A percentile compares a stretch with the other conserved stretches of the same genome.
Evolutionary conservation across 257 asterid genomes (phyloP).

Genomic region (Datura wrightii): DNA sequence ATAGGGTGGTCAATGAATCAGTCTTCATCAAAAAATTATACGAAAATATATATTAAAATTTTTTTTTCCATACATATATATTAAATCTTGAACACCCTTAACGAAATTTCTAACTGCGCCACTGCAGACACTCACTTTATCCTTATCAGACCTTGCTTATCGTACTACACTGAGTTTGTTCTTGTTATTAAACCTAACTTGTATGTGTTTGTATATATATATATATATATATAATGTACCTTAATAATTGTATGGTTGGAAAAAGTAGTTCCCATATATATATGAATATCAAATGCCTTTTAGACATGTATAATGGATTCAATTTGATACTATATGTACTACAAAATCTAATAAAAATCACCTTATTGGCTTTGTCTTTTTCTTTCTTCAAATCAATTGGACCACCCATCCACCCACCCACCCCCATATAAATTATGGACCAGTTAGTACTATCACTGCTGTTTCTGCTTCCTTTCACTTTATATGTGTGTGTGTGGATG

Average conservation of each 20-base stretch:
- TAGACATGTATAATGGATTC: too few relatives aligned
- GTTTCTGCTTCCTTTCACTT: not conserved
- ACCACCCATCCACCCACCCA: not conserved
- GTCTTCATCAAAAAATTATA: too few relatives aligned
- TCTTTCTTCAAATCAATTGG: slow-evolving; percentile 24
- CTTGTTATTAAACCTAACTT: too few relatives aligned
- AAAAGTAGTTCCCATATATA: not conserved
- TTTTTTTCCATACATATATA: too few relatives aligned
- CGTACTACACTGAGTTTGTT: too few relatives aligned
- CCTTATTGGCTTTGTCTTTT: not conserved
- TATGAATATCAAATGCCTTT: not conserved
- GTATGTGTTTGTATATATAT: not conserved
- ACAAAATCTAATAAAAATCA: not conserved
- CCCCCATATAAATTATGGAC: not conserved
- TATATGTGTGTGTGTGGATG: not conserved
- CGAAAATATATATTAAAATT: too few relatives aligned
- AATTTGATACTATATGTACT: slow-evolving; percentile 21
- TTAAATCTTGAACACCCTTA: too few relatives aligned
- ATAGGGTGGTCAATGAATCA: too few relatives aligned
- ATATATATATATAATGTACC: not conserved
- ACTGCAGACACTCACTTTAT: too few relatives aligned
- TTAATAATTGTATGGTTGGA: not conserved
- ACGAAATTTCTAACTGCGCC: too few relatives aligned
- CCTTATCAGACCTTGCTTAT: too few relatives aligned
- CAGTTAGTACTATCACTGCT: slow-evolving; percentile 7